These are phyloP conservation scores for Bretschneidera sinensis DNA, from an alignment of 345 rosid species.

Conservation along the genomic window DNA sequence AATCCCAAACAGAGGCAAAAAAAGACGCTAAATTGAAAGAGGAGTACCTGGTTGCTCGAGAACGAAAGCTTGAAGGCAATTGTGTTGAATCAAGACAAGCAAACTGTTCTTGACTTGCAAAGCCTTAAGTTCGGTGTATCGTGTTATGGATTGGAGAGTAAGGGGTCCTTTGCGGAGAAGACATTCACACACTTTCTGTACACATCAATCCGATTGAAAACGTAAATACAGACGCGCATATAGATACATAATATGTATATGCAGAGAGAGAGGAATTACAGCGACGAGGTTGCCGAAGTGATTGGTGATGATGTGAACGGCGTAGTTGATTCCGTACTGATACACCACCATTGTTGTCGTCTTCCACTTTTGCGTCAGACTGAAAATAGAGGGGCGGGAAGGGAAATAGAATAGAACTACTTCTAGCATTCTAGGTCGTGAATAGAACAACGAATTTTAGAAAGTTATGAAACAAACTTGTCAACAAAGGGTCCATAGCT, in stretches of 20 bases:
- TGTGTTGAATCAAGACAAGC: slow-evolving; percentile 59
- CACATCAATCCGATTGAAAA: too few species aligned
- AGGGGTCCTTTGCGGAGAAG: slow-evolving; percentile 53
- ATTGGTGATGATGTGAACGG: slow-evolving; percentile 61
- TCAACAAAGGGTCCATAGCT: slow-evolving; percentile 84
- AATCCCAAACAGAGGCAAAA: too few species aligned
- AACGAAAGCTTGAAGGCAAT: slow-evolving; percentile 57
- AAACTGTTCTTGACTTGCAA: slow-evolving; percentile 45
- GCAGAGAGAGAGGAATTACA: slow-evolving; percentile 32
- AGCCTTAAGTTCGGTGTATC: slow-evolving; percentile 33
- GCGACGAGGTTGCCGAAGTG: slow-evolving; percentile 79
- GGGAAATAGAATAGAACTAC: too few species aligned
- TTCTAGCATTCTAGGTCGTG: too few species aligned
- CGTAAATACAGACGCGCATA: too few species aligned
- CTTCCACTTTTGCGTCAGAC: too few species aligned
- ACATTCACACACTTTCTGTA: slow-evolving; percentile 83
- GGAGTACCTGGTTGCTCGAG: too few species aligned
- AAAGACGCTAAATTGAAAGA: too few species aligned
- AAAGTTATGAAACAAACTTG: too few species aligned
- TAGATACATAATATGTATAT: too few species aligned
- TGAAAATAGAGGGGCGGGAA: too few species aligned
- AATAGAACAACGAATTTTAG: too few species aligned
- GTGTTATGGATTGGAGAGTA: slow-evolving; percentile 26
- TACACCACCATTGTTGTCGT: slow-evolving; percentile 43
- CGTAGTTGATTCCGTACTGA: slow-evolving; percentile 57